Evolutionary conservation across 1,284 basidiomycete genomes (phyloP).

Genomic region (Cerrena zonata): DNA sequence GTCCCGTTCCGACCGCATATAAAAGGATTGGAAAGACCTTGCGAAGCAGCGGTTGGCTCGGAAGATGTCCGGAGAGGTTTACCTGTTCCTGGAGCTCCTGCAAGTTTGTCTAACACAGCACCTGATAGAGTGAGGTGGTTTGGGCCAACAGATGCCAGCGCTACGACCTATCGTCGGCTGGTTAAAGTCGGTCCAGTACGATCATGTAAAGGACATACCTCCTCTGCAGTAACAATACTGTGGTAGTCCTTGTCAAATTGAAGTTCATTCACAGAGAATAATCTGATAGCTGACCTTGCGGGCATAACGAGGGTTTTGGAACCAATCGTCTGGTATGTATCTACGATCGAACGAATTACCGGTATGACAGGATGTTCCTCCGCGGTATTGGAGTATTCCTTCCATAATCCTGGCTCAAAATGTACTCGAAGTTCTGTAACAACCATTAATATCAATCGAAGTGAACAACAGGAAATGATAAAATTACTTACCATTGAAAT

Average conservation of each 20-base stretch:
- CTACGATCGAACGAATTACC: constrained; percentile 35
- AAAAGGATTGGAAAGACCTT: constrained; percentile 2
- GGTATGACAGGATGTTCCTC: constrained; percentile 38
- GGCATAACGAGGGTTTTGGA: constrained; percentile 45
- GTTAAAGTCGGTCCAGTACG: not conserved
- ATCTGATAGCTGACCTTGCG: constrained; percentile 34
- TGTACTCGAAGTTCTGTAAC: constrained; percentile 42
- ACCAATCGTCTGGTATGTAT: constrained; percentile 31
- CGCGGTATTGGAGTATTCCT: constrained; percentile 35
- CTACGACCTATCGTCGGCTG: constrained; percentile 31
- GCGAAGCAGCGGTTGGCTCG: not conserved
- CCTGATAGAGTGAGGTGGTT: constrained; percentile 44
- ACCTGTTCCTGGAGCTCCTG: constrained; percentile 14
- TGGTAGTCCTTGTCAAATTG: not conserved
- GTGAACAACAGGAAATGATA: not conserved
- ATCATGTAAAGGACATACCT: constrained; percentile 26
- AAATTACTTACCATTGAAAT: constrained; percentile 42
- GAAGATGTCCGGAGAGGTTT: not conserved
- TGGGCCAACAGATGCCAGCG: constrained; percentile 36
- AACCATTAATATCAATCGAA: not conserved
- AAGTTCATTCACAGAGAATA: not conserved
- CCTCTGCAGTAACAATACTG: constrained; percentile 40
- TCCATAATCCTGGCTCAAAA: constrained; percentile 37
- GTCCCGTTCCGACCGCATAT: not conserved
- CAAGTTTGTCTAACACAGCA: constrained; percentile 38